phyloP scores from a whole-genome alignment of 345 rosid species.

The Camelina neglecta region DNA sequence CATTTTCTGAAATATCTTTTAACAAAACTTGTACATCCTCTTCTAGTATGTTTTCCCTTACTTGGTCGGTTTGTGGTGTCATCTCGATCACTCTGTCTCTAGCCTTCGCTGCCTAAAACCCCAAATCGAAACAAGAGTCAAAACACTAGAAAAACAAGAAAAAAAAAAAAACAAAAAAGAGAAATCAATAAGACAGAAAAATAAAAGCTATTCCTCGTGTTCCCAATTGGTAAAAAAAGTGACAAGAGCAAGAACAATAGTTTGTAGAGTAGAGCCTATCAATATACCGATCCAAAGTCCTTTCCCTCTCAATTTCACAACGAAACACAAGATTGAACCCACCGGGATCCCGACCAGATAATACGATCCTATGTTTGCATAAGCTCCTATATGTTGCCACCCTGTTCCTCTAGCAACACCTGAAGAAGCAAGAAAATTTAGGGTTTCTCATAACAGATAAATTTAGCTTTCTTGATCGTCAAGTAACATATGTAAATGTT shows the following conservation, averaged over 20 bases:
- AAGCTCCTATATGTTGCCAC: slow-evolving; percentile 69
- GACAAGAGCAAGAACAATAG: slow-evolving; percentile 48
- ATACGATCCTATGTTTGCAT: slow-evolving; percentile 62
- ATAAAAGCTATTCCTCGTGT: slow-evolving; percentile 50
- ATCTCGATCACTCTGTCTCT: slow-evolving; percentile 46
- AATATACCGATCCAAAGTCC: slow-evolving; percentile 68
- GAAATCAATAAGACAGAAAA: not conserved
- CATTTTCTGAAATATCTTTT: slow-evolving; percentile 6
- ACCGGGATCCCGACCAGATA: slow-evolving; percentile 63
- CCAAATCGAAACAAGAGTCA: slow-evolving; percentile 4
- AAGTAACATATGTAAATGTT: slow-evolving; percentile 20
- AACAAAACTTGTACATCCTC: slow-evolving; percentile 28
- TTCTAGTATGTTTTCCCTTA: slow-evolving; percentile 24
- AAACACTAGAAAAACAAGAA: not conserved
- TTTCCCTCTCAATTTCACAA: slow-evolving; percentile 47
- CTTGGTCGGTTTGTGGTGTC: slow-evolving; percentile 26
- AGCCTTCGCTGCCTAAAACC: slow-evolving; percentile 48
- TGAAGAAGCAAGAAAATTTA: slow-evolving; percentile 21
- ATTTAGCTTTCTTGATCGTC: not conserved
- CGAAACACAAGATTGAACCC: slow-evolving; percentile 53
- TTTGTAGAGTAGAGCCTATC: slow-evolving; percentile 51
- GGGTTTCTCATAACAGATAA: not conserved
- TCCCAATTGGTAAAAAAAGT: slow-evolving; percentile 60
- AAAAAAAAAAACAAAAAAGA: not conserved
- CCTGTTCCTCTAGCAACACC: slow-evolving; percentile 76